Conservation (phyloP, 2,329 filamentous ascomycete genomes). For the Fusarium stilboides region DNA sequence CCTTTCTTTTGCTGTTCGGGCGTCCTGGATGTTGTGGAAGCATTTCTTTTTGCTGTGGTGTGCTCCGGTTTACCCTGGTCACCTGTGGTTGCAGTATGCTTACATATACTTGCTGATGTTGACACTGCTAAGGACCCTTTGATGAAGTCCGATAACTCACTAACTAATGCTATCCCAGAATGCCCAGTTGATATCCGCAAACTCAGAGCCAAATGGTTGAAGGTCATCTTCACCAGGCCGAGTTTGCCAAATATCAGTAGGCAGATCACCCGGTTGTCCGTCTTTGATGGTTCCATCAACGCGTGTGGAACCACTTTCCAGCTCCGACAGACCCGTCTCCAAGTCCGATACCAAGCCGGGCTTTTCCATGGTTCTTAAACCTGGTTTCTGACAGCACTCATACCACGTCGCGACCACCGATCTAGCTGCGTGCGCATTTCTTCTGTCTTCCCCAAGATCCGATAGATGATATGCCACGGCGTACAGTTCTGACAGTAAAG, state of each 20-base stretch:
- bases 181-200: slow-evolving; percentile 31
- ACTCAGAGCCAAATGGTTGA: slow-evolving; percentile 33
- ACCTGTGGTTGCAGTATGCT: too few species aligned
- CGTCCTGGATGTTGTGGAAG: too few species aligned
- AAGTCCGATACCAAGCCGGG: slow-evolving; percentile 19
- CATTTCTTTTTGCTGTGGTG: too few species aligned
- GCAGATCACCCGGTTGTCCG: neutral
- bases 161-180: slow-evolving; percentile 34
- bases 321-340: neutral
- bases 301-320: neutral
- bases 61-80: too few species aligned
- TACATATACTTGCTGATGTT: neutral
- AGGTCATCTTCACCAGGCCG: neutral
- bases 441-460: slow-evolving; percentile 15
- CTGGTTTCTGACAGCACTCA: slow-evolving; percentile 25
- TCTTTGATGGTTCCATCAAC: accelerated
- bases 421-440: slow-evolving; percentile 17
- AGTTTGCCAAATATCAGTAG: neutral
- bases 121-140: too few species aligned
- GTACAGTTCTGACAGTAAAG: slow-evolving; percentile 12
- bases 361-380: neutral
- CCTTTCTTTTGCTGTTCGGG: slow-evolving; percentile 44
- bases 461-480: slow-evolving; percentile 2
- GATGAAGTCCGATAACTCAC: neutral
- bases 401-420: slow-evolving; percentile 31